phyloP scores from a whole-genome alignment of 2,329 filamentous ascomycete genomes.

The Tolypocladium inflatum region DNA sequence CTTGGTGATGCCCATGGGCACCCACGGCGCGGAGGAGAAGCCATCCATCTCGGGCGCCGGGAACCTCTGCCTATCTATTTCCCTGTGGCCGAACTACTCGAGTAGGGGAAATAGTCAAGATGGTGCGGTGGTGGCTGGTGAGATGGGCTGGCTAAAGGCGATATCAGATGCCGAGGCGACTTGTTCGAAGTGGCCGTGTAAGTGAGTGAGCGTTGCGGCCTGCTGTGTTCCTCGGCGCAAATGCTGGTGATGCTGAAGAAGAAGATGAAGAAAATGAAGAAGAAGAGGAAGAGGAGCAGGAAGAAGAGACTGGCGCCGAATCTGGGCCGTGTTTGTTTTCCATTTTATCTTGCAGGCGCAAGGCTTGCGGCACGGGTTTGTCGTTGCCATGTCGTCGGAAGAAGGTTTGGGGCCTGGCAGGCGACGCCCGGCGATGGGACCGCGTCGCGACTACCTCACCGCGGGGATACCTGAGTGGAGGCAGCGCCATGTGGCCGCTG shows the following conservation, averaged over 20 bases:
- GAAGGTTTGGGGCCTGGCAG: not conserved
- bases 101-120: not conserved
- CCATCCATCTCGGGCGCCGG: not conserved
- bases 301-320: not conserved
- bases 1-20: slow-evolving; percentile 20
- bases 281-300: not conserved
- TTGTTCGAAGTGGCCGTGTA: too few species aligned
- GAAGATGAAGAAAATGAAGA: not conserved
- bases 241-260: not conserved
- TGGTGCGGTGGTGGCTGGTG: too few species aligned
- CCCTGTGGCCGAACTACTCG: not conserved
- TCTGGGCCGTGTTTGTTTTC: too few species aligned
- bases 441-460: not conserved
- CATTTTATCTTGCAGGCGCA: not conserved
- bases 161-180: too few species aligned
- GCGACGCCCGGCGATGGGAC: not conserved
- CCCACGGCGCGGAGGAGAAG: slow-evolving; percentile 6
- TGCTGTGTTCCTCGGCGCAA: not conserved
- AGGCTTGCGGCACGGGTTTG: not conserved
- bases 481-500: not conserved
- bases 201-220: not conserved
- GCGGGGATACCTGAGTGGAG: not conserved
- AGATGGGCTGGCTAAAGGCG: too few species aligned
- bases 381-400: not conserved
- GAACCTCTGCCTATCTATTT: not conserved